Evolutionary conservation across 805 yeast species (phyloP).

Genomic region (Saccharomycopsis fodiens): DNA sequence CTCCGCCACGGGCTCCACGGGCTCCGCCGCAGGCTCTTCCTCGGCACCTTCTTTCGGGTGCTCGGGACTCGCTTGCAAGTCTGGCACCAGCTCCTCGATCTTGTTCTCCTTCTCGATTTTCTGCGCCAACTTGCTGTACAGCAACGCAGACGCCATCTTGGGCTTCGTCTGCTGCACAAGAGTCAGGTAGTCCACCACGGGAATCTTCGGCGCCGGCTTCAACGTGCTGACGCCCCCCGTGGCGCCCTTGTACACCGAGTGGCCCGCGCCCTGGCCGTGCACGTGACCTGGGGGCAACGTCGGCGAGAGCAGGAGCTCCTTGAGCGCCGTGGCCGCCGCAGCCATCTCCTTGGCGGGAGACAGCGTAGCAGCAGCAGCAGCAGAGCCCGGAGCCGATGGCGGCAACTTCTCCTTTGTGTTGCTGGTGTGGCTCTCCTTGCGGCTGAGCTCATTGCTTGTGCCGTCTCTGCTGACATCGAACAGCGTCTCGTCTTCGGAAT

Average conservation of each 20-base stretch:
- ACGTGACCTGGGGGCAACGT: background rate
- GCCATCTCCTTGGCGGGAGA: background rate
- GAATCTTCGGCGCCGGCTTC: slow-evolving; percentile 51
- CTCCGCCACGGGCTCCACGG: slow-evolving; percentile 18
- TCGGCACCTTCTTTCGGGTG: slow-evolving; percentile 15
- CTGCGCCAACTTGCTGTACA: slow-evolving; percentile 23
- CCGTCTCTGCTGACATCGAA: slow-evolving; percentile 5
- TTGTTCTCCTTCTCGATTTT: background rate
- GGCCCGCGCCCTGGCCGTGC: slow-evolving; percentile 23
- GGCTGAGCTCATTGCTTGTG: background rate
- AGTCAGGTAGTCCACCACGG: slow-evolving; percentile 48
- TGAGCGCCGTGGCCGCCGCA: slow-evolving; percentile 4
- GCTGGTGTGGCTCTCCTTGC: background rate
- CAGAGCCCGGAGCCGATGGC: slow-evolving; percentile 1
- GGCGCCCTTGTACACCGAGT: slow-evolving; percentile 17
- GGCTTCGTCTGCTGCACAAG: slow-evolving; percentile 15
- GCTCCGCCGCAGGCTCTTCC: slow-evolving; percentile 15
- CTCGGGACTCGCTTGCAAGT: slow-evolving; percentile 17
- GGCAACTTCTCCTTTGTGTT: background rate
- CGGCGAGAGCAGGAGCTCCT: slow-evolving; percentile 10
- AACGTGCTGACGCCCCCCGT: slow-evolving; percentile 24
- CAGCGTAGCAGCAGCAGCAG: background rate
- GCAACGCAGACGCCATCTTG: slow-evolving; percentile 15
- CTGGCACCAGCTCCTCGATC: slow-evolving; percentile 22
- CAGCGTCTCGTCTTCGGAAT: slow-evolving; percentile 7